A percentile compares a stretch with the other conserved stretches of the same genome.
Evolutionary conservation across 345 rosid genomes (phyloP).

Genomic region (Aurinia saxatilis): DNA sequence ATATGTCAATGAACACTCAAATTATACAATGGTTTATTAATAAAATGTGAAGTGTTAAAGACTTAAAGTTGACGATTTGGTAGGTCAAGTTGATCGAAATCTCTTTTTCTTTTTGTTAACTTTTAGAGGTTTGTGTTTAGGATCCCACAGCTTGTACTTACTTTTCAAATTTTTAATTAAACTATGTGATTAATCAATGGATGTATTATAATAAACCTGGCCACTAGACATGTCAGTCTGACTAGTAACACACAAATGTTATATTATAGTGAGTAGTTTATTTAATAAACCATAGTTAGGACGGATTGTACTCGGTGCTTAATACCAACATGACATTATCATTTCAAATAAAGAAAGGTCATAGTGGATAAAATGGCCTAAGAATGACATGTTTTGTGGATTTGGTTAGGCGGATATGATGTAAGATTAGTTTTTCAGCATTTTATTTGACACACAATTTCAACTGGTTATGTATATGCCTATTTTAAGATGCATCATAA

Average conservation of each 20-base stretch:
- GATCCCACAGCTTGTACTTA: constrained; percentile 29
- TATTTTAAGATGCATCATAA: not conserved
- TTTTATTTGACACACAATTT: not conserved
- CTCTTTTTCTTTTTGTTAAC: not conserved
- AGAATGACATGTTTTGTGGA: constrained; percentile 12
- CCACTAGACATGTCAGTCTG: constrained; percentile 27
- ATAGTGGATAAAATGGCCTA: constrained; percentile 20
- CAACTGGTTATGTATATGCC: not conserved
- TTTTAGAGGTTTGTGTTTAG: constrained; percentile 31
- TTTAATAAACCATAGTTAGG: constrained; percentile 5
- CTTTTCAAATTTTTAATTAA: not conserved
- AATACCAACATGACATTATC: constrained; percentile 10
- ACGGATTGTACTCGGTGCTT: constrained; percentile 6
- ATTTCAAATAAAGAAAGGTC: not conserved
- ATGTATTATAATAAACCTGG: not conserved
- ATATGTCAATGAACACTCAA: constrained; percentile 29
- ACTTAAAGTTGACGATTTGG: constrained; percentile 30
- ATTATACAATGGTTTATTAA: constrained; percentile 6
- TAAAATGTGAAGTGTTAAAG: constrained; percentile 12
- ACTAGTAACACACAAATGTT: constrained; percentile 9
- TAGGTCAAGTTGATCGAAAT: constrained; percentile 19
- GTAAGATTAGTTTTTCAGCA: not conserved
- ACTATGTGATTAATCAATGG: not conserved
- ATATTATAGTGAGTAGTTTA: not conserved
- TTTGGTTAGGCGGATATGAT: not conserved